Evolutionary conservation across 176 grass and related monocot species (phyloP).

Genomic region (Melocanna baccifera): DNA sequence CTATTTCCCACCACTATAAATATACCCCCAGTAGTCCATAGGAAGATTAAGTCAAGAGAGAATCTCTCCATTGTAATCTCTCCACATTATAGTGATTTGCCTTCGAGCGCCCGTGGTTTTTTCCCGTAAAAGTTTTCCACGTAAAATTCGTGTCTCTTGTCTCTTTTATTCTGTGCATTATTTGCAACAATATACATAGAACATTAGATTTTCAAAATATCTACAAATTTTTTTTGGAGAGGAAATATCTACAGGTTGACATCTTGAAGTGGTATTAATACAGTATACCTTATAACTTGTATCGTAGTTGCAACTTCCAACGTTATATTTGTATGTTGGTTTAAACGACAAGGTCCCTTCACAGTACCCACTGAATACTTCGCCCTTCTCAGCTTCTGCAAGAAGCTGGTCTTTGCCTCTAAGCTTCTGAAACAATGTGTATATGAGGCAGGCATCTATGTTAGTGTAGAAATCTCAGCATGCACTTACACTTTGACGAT

Average conservation of each 20-base stretch:
- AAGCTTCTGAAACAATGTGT: slow-evolving; percentile 35
- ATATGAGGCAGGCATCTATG: neutral
- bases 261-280: neutral
- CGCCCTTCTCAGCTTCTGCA: slow-evolving; percentile 61
- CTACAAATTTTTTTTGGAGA: neutral
- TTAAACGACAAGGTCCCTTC: slow-evolving; percentile 65
- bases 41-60: no score
- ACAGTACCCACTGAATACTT: slow-evolving; percentile 61
- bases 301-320: slow-evolving; percentile 55
- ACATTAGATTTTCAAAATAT: neutral
- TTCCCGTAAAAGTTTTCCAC: no score
- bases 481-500: slow-evolving; percentile 49
- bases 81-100: no score
- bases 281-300: slow-evolving; percentile 55
- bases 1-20: no score
- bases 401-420: slow-evolving; percentile 62
- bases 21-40: no score
- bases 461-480: neutral
- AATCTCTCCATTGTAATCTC: no score
- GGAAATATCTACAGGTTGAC: neutral
- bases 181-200: no score
- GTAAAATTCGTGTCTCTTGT: no score
- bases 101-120: no score
- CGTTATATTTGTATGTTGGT: slow-evolving; percentile 68
- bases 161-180: no score